These are phyloP conservation scores for Circinella minor DNA, from an alignment of 371 early-diverging fungal genomes.

Conservation along the genomic window DNA sequence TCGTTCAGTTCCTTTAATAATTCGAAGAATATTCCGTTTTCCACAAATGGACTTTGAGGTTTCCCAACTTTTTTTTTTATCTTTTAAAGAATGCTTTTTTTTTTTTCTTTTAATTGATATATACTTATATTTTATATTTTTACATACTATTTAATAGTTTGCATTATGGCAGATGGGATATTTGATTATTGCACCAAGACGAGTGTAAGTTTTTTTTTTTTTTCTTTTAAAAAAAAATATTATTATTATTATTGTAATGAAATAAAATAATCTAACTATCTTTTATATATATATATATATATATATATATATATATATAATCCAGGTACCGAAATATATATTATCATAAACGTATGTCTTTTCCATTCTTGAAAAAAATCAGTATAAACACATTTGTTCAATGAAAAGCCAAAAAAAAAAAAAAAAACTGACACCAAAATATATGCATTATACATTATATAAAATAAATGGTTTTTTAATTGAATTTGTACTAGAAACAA, in stretches of 20 bases:
- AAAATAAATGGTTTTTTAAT: neutral
- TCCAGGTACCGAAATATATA: slow-evolving; percentile 86
- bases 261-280: neutral
- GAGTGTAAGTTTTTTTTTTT: slow-evolving; percentile 69
- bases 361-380: neutral
- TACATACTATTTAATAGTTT: slow-evolving; percentile 49
- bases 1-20: slow-evolving; percentile 27
- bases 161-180: slow-evolving; percentile 94
- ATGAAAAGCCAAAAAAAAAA: neutral
- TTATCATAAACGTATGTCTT: slow-evolving; percentile 86
- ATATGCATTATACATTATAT: neutral
- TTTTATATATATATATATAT: neutral
- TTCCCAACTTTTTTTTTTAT: neutral
- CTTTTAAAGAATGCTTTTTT: no score
- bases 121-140: neutral
- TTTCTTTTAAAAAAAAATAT: no score
- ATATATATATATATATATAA: slow-evolving; percentile 1
- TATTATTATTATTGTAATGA: no score
- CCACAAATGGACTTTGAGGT: slow-evolving; percentile 90
- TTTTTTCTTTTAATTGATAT: no score
- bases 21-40: slow-evolving; percentile 71
- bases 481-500: slow-evolving; percentile 71
- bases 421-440: neutral
- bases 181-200: slow-evolving; percentile 79
- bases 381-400: neutral